These are phyloP conservation scores for Myriosclerotinia duriaeana DNA, from an alignment of 2,329 filamentous ascomycete species.

Conservation along the genomic window DNA sequence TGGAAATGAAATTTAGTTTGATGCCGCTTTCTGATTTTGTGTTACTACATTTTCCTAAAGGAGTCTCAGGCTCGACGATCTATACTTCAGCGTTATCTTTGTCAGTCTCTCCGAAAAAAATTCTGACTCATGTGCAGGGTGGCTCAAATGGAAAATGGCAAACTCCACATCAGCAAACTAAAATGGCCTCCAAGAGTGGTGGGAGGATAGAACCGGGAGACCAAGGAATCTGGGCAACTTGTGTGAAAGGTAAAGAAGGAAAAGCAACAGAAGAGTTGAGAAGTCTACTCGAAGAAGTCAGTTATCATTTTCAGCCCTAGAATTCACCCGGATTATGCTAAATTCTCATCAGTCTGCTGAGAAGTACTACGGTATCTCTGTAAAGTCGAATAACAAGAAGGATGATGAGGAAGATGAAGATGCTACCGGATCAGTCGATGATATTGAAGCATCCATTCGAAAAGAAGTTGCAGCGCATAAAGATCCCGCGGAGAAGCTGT, in stretches of 20 bases:
- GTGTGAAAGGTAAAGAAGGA: constrained; percentile 67
- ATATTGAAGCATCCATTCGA: constrained; percentile 71
- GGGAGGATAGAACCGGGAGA: constrained; percentile 65
- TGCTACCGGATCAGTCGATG: constrained; percentile 47
- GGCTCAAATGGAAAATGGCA: constrained; percentile 60
- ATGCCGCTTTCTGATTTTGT: background rate
- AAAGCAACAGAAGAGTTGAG: constrained; percentile 68
- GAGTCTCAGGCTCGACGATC: background rate
- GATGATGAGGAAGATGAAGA: constrained; percentile 45
- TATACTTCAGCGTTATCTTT: constrained; percentile 4
- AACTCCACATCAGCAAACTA: constrained; percentile 58
- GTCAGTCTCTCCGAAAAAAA: background rate
- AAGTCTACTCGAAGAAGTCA: constrained; percentile 65
- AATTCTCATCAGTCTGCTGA: constrained; percentile 58
- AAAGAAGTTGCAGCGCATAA: constrained; percentile 62
- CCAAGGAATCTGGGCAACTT: constrained; percentile 75
- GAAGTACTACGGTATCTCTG: constrained; percentile 52
- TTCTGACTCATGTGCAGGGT: constrained; percentile 35
- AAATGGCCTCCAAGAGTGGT: constrained; percentile 44
- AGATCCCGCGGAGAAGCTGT: constrained; percentile 45
- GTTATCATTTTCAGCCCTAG: constrained; percentile 28
- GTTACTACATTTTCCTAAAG: background rate
- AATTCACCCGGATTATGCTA: background rate
- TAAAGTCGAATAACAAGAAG: constrained; percentile 34
- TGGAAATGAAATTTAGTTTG: background rate